These are phyloP conservation scores for Alternaria ethzedia DNA, from an alignment of 2,329 filamentous ascomycete genomes.

Conservation along the genomic window DNA sequence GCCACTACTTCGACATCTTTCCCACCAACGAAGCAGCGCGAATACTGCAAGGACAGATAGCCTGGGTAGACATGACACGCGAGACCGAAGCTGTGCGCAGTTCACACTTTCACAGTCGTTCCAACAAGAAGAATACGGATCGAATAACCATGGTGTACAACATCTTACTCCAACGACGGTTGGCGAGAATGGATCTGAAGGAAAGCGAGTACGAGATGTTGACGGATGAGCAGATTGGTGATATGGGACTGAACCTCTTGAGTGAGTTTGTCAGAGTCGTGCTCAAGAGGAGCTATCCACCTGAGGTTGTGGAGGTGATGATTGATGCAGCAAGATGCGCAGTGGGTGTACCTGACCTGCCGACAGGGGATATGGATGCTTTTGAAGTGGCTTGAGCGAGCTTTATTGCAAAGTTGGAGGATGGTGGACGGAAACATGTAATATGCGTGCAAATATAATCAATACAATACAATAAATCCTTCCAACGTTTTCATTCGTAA, in stretches of 20 bases:
- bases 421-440: not conserved
- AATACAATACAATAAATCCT: not conserved
- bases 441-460: not conserved
- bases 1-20: constrained; percentile 32
- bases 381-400: constrained; percentile 25
- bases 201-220: constrained; percentile 17
- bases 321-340: constrained; percentile 35
- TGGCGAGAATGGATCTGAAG: constrained; percentile 22
- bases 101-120: constrained; percentile 21
- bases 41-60: constrained; percentile 37
- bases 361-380: constrained; percentile 41
- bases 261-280: constrained; percentile 43
- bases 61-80: constrained; percentile 35
- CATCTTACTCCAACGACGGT: constrained; percentile 24
- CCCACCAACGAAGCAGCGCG: constrained; percentile 26
- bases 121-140: constrained; percentile 16
- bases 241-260: constrained; percentile 35
- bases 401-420: not conserved
- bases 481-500: not conserved
- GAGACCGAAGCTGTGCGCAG: constrained; percentile 11
- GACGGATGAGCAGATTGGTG: constrained; percentile 27
- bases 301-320: constrained; percentile 37
- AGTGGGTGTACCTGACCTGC: constrained; percentile 32
- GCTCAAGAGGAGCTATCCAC: constrained; percentile 28
- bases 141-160: constrained; percentile 26